Evolutionary conservation across 352 stramenopile species (phyloP).

Genomic region (Phytophthora melonis): DNA sequence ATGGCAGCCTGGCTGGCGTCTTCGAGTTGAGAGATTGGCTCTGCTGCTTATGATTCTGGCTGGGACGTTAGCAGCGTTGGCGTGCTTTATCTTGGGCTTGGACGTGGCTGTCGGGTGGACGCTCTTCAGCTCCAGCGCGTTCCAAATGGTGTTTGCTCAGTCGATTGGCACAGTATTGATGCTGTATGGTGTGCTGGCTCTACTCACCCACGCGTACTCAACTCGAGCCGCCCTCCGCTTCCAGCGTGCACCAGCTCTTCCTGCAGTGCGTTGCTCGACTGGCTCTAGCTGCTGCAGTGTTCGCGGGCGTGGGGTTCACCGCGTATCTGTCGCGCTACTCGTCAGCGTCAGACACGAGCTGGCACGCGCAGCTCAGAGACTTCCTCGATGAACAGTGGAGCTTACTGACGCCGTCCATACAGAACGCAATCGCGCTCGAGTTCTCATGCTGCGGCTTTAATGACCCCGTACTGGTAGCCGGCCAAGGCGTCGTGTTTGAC

Average conservation of each 20-base stretch:
- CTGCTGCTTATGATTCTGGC: constrained; percentile 37
- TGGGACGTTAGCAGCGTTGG: constrained; percentile 42
- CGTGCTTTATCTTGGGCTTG: constrained; percentile 42
- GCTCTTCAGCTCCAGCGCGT: constrained; percentile 56
- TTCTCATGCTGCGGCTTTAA: constrained; percentile 67
- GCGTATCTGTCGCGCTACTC: constrained; percentile 53
- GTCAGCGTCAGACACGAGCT: constrained; percentile 27
- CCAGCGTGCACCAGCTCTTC: constrained; percentile 55
- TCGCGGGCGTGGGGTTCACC: constrained; percentile 41
- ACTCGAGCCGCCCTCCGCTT: constrained; percentile 42
- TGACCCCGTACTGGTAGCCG: constrained; percentile 45
- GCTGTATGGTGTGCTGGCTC: constrained; percentile 33
- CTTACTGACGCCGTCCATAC: constrained; percentile 29
- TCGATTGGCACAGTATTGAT: constrained; percentile 49
- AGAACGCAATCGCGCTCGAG: constrained; percentile 52
- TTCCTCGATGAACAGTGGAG: constrained; percentile 59
- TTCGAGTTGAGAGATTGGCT: constrained; percentile 11
- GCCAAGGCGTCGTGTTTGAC: constrained; percentile 54
- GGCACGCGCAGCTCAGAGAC: constrained; percentile 37
- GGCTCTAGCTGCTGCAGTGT: constrained; percentile 31
- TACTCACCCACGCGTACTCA: constrained; percentile 52
- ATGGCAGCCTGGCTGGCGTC: constrained; percentile 29
- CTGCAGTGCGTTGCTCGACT: constrained; percentile 42
- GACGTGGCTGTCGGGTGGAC: constrained; percentile 49
- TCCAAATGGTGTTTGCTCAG: constrained; percentile 58